phyloP scores from a whole-genome alignment of 495 filamentous ascomycete species.

The Neurospora tetrasperma region DNA sequence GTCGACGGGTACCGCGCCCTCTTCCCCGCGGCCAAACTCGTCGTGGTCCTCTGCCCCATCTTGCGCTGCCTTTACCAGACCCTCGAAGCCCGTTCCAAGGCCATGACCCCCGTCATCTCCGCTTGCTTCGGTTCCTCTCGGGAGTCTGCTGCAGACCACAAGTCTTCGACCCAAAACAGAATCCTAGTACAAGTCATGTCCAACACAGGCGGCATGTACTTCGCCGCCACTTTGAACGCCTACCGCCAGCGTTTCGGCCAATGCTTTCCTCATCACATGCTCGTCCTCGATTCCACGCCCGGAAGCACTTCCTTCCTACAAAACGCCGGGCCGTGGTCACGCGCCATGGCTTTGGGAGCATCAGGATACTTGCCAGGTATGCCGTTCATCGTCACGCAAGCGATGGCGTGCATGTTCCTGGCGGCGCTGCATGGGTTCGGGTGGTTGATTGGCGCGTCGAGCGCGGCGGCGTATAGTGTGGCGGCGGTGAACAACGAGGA shows the following conservation, averaged over 20 bases:
- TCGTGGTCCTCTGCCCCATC: slow-evolving; percentile 41
- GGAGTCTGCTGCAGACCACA: not conserved
- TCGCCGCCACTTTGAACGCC: slow-evolving; percentile 37
- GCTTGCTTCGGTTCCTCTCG: slow-evolving; percentile 24
- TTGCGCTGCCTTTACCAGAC: slow-evolving; percentile 32
- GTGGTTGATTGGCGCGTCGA: slow-evolving; percentile 22
- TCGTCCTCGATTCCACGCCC: slow-evolving; percentile 43
- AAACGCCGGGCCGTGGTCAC: slow-evolving; percentile 40
- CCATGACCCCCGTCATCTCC: slow-evolving; percentile 42
- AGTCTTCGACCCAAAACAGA: slow-evolving; percentile 5
- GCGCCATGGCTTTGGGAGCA: slow-evolving; percentile 42
- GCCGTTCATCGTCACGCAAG: slow-evolving; percentile 33
- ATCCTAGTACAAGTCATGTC: slow-evolving; percentile 42
- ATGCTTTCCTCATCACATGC: slow-evolving; percentile 33
- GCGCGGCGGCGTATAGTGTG: slow-evolving; percentile 26
- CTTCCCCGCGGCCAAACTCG: slow-evolving; percentile 33
- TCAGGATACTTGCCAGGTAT: slow-evolving; percentile 24
- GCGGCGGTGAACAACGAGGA: slow-evolving; percentile 25
- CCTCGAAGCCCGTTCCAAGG: slow-evolving; percentile 30
- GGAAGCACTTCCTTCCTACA: slow-evolving; percentile 37
- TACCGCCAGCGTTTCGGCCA: slow-evolving; percentile 25
- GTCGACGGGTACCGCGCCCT: slow-evolving; percentile 41
- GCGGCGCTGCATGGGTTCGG: slow-evolving; percentile 19
- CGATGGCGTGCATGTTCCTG: slow-evolving; percentile 31
- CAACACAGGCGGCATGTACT: slow-evolving; percentile 42